These are phyloP conservation scores for Kodamaea neixiangensis DNA, from an alignment of 805 yeast genomes.

Conservation along the genomic window DNA sequence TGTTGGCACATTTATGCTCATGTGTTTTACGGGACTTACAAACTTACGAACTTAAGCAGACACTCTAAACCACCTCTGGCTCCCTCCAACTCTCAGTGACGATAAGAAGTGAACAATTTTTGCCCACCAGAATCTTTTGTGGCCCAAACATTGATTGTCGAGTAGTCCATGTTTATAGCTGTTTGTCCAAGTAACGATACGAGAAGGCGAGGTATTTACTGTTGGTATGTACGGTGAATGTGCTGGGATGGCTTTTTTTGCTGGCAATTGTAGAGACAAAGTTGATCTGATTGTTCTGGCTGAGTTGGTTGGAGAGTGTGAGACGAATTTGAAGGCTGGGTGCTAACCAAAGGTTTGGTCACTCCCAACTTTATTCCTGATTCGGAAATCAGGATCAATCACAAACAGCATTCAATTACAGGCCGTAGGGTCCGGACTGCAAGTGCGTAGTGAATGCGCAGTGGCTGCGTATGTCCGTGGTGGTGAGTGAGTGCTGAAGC, in stretches of 20 bases:
- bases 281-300: background rate
- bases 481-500: no score
- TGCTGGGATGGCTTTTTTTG: no score
- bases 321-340: background rate
- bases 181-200: background rate
- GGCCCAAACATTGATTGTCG: background rate
- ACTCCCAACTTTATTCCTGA: background rate
- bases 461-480: no score
- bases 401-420: background rate
- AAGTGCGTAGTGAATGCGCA: no score
- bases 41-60: no score
- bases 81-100: no score
- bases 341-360: background rate
- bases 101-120: background rate
- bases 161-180: background rate
- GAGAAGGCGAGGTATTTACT: background rate
- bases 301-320: background rate
- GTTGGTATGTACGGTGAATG: background rate
- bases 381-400: conserved; percentile 7
- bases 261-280: no score
- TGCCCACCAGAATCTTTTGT: conserved; percentile 6
- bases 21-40: no score
- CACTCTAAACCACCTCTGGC: no score
- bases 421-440: no score
- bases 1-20: no score